These are phyloP conservation scores for Tetragonia tetragonoides DNA, from an alignment of 148 eudicot species.

Conservation along the genomic window DNA sequence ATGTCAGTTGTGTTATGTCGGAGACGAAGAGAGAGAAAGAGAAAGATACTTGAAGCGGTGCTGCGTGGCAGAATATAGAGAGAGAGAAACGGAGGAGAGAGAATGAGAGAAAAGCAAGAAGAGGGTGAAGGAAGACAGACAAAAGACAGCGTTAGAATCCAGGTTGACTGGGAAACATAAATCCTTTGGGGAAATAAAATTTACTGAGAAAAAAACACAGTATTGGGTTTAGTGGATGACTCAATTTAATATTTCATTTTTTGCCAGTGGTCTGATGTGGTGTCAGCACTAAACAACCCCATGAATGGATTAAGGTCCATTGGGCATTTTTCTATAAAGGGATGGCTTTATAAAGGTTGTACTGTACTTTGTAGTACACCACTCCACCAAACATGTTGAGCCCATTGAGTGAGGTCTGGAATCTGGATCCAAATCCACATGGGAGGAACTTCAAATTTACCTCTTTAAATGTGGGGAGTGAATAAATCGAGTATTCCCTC, in stretches of 20 bases:
- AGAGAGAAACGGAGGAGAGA: background rate
- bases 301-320: background rate
- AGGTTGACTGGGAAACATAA: background rate
- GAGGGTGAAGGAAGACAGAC: background rate
- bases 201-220: background rate
- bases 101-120: too few relatives aligned
- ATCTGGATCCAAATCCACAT: too few relatives aligned
- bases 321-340: background rate
- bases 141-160: background rate
- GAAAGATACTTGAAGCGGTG: slow-evolving; percentile 9
- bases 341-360: too few relatives aligned
- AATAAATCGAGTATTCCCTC: too few relatives aligned
- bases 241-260: too few relatives aligned
- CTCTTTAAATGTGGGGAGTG: too few relatives aligned
- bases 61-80: background rate
- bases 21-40: background rate
- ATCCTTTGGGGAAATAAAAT: background rate
- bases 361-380: too few relatives aligned
- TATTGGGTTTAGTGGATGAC: too few relatives aligned
- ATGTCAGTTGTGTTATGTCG: background rate
- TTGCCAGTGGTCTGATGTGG: too few relatives aligned
- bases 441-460: too few relatives aligned
- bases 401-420: too few relatives aligned
- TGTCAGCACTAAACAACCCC: background rate
- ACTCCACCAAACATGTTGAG: too few relatives aligned